Conservation (phyloP, 2,329 filamentous ascomycete genomes). For the Colletotrichum liriopes region DNA sequence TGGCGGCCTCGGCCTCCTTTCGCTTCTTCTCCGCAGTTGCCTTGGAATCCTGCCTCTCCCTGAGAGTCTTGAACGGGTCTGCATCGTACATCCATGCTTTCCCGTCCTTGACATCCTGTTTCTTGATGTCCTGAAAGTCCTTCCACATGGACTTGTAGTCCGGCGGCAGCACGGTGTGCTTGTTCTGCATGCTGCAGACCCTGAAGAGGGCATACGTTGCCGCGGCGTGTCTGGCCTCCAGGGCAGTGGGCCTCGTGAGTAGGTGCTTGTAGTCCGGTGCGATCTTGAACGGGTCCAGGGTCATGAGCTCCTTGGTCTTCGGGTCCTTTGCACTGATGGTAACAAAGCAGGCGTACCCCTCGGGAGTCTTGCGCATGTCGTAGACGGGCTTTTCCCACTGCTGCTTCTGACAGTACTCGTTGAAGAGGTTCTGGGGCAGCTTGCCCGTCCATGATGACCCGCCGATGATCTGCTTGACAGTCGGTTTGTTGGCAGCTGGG, state of each 20-base stretch:
- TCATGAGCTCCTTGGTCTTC: slow-evolving; percentile 85
- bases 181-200: slow-evolving; percentile 95
- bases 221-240: slow-evolving; percentile 94
- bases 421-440: slow-evolving; percentile 91
- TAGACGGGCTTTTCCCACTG: slow-evolving; percentile 97
- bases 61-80: slow-evolving; percentile 88
- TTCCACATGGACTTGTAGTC: slow-evolving; percentile 94
- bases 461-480: slow-evolving; percentile 87
- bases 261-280: slow-evolving; percentile 83
- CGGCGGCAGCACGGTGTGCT: slow-evolving; percentile 94
- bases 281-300: slow-evolving; percentile 86
- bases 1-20: slow-evolving; percentile 77
- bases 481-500: slow-evolving; percentile 64
- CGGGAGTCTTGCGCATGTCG: slow-evolving; percentile 81
- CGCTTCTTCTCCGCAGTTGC: slow-evolving; percentile 84
- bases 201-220: slow-evolving; percentile 93
- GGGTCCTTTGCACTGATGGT: slow-evolving; percentile 82
- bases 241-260: slow-evolving; percentile 81
- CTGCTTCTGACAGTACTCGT: slow-evolving; percentile 95
- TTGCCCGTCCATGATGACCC: slow-evolving; percentile 98
- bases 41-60: slow-evolving; percentile 85
- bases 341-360: slow-evolving; percentile 85
- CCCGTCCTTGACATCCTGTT: slow-evolving; percentile 83
- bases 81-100: slow-evolving; percentile 92
- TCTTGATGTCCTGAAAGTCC: slow-evolving; percentile 87